These are phyloP conservation scores for Teunomyces lycoperdinae DNA, from an alignment of 805 yeast species.

Conservation along the genomic window DNA sequence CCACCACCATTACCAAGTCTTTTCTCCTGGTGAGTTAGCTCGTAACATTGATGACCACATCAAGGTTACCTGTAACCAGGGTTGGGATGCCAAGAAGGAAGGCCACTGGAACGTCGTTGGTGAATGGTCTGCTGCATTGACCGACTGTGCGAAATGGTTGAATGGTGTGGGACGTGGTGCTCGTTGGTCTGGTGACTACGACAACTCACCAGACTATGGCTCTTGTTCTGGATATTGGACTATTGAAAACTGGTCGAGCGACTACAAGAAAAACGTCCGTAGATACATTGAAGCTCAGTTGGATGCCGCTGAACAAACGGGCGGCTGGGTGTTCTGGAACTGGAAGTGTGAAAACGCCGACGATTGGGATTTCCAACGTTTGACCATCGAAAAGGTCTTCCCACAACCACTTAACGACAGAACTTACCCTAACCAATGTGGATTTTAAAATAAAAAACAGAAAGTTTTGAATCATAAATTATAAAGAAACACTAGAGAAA, in stretches of 20 bases:
- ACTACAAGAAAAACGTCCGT: slow-evolving; percentile 57
- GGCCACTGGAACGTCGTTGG: slow-evolving; percentile 73
- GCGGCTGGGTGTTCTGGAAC: slow-evolving; percentile 94
- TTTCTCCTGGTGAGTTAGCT: slow-evolving; percentile 58
- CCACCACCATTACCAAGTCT: slow-evolving; percentile 90
- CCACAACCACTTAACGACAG: slow-evolving; percentile 79
- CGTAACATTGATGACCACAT: slow-evolving; percentile 63
- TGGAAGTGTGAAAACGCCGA: slow-evolving; percentile 82
- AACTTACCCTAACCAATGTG: slow-evolving; percentile 68
- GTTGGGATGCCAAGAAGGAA: slow-evolving; percentile 40
- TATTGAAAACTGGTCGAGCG: slow-evolving; percentile 52
- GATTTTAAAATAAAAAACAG: slow-evolving; percentile 13
- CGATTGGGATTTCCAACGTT: slow-evolving; percentile 81
- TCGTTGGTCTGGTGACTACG: slow-evolving; percentile 76
- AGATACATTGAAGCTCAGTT: slow-evolving; percentile 84
- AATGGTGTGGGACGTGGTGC: slow-evolving; percentile 78
- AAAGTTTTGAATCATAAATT: neutral
- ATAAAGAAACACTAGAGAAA: neutral
- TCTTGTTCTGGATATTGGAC: slow-evolving; percentile 48
- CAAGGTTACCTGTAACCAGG: slow-evolving; percentile 29
- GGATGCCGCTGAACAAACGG: slow-evolving; percentile 68
- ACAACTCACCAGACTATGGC: slow-evolving; percentile 47
- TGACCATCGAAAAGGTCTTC: slow-evolving; percentile 59
- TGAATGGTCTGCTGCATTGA: slow-evolving; percentile 79
- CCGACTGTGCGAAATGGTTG: slow-evolving; percentile 87